Conservation (phyloP, 169 alveolate species). For the Plasmodium gonderi region DNA sequence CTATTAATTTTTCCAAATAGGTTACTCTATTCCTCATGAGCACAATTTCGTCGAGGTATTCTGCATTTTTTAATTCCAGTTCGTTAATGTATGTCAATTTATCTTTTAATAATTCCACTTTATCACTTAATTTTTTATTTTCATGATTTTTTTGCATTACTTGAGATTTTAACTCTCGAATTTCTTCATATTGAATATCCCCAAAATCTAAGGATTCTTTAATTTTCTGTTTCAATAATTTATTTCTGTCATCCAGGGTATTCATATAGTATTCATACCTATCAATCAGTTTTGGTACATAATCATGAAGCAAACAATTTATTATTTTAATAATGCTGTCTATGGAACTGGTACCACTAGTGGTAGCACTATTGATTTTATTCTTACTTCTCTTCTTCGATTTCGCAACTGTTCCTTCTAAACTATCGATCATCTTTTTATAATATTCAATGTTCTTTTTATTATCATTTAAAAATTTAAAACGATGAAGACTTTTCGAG, state of each 20-base stretch:
- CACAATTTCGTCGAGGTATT: conserved; percentile 62
- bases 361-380: background rate
- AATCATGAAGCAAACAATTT: conserved; percentile 62
- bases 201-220: conserved; percentile 61
- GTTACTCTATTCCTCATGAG: conserved; percentile 53
- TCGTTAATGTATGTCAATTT: conserved; percentile 41
- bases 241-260: conserved; percentile 56
- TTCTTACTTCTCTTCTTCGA: conserved; percentile 9
- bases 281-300: conserved; percentile 63
- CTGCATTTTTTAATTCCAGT: conserved; percentile 55
- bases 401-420: conserved; percentile 40
- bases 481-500: conserved; percentile 30
- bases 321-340: conserved; percentile 62
- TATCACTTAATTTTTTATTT: conserved; percentile 60
- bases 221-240: conserved; percentile 48
- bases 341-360: background rate
- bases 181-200: conserved; percentile 67
- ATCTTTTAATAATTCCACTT: conserved; percentile 39
- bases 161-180: conserved; percentile 42
- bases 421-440: conserved; percentile 32
- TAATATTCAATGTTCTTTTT: conserved; percentile 36
- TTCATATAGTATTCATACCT: conserved; percentile 68
- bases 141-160: conserved; percentile 56
- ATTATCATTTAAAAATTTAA: conserved; percentile 38
- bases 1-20: conserved; percentile 62